Percentiles rank a stretch among this genome's conserved stretches.
Evolutionary conservation across 441 rosid species (phyloP).

Genomic region (Gossypium laxum): DNA sequence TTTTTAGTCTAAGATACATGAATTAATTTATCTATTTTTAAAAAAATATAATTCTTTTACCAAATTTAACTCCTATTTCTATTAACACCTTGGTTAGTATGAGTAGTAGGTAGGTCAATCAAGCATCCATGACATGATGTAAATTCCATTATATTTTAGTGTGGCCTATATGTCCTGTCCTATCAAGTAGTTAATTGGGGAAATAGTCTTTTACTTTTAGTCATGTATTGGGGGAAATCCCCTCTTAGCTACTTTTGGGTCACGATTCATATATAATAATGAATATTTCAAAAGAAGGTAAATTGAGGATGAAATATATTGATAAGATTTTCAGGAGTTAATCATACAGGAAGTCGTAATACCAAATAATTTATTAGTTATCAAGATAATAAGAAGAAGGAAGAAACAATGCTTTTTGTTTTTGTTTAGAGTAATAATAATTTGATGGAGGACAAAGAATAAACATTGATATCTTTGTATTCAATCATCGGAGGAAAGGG

Average conservation of each 20-base stretch:
- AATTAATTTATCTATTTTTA: too few species aligned
- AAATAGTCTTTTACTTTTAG: not conserved
- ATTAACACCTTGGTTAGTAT: not conserved
- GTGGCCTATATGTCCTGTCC: not conserved
- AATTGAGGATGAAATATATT: too few species aligned
- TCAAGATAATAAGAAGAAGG: not conserved
- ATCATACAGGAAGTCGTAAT: not conserved
- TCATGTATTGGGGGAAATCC: not conserved
- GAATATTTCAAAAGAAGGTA: too few species aligned
- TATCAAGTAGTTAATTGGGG: constrained; percentile 3
- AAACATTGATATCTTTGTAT: not conserved
- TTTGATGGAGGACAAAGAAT: not conserved
- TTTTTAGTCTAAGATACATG: too few species aligned
- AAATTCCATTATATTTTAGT: not conserved
- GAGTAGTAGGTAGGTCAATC: not conserved
- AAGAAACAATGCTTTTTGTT: too few species aligned
- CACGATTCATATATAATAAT: not conserved
- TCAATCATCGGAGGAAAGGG: not conserved
- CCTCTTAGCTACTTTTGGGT: not conserved
- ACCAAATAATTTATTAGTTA: not conserved
- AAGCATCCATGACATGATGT: not conserved
- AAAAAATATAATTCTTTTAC: too few species aligned
- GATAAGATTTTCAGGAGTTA: not conserved
- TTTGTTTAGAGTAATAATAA: not conserved
- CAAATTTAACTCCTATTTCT: too few species aligned